Base-by-base conservation (phyloP, 352 stramenopile species). In the Plasmopara halstedii region DNA sequence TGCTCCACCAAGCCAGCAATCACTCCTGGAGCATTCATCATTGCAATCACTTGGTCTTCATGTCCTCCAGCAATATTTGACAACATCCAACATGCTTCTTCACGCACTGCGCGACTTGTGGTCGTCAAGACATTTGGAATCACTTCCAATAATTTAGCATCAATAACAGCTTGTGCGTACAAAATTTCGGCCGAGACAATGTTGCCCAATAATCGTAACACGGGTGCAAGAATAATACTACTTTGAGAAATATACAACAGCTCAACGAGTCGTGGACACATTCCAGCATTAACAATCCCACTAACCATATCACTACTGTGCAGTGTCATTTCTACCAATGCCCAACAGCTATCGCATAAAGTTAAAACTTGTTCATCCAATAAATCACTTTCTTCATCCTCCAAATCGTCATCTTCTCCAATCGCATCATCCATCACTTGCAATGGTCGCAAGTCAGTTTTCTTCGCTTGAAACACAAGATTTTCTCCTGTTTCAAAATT, bases 401-500 rank as follows among this genome's bases (percentile, higher is more conserved):
- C 74, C 6, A 70, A 42, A 14, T 88, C 78, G 34, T 86, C 76
- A 31, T 93, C 81, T 23, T 89, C 75, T 22, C 75, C 77, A 37
- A 87, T 76, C 1, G 69, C 74, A 41, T 89, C 81, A 46, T 92
- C 77, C 56, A 90, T 79, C 19, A 89, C 78, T 42, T 87, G 78
- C 61, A 93, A 67, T 14, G 81, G 73, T 0, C 75, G 69, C 46
- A 93, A 53, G 17, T 70, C 63, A 0, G 58, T 36, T 49, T 83
- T 83, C 19, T 70, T 67, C 6, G 82, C 73, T 42, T 75, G 53
- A 52, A 93, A 93, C 10, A 83, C 58, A 59, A 84, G 74, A 58
- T 88, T 88, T 52, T 93, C 81, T 27, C 81, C 81, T 19, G 81
- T 90, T 48, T 93, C 81, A 44, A 88, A 93, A 53, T 93, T 93